Conservation (phyloP, 208 protist species). For the Trypanosomatidae sp. region DNA sequence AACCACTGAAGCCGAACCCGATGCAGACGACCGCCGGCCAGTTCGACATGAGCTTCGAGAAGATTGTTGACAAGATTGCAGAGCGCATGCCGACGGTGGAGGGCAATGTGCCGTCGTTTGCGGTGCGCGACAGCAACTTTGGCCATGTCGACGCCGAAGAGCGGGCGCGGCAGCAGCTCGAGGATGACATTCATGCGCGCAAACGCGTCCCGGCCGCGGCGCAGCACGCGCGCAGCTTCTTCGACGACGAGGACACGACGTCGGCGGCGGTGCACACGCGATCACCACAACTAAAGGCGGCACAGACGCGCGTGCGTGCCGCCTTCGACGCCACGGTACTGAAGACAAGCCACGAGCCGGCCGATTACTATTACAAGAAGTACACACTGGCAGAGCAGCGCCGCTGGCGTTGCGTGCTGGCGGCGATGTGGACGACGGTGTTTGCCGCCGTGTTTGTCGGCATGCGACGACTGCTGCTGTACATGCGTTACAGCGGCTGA, state of each 20-base stretch:
- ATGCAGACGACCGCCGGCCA: slow-evolving; percentile 39
- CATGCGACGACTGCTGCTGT: slow-evolving; percentile 1
- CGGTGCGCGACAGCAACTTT: slow-evolving; percentile 47
- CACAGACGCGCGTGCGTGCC: slow-evolving; percentile 32
- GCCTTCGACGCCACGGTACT: slow-evolving; percentile 48
- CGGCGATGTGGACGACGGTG: slow-evolving; percentile 5
- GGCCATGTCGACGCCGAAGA: slow-evolving; percentile 42
- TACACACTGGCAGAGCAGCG: slow-evolving; percentile 16
- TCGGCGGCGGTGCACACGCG: slow-evolving; percentile 33
- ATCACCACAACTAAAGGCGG: slow-evolving; percentile 49
- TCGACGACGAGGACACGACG: slow-evolving; percentile 42
- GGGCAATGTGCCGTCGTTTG: slow-evolving; percentile 29
- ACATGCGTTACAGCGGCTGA: slow-evolving; percentile 18
- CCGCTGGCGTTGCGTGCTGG: slow-evolving; percentile 7
- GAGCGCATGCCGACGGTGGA: slow-evolving; percentile 40
- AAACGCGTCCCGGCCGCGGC: slow-evolving; percentile 41
- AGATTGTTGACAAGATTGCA: slow-evolving; percentile 52
- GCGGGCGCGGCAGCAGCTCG: too few relatives aligned
- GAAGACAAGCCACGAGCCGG: slow-evolving; percentile 42
- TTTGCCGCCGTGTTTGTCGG: slow-evolving; percentile 3
- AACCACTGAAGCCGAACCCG: slow-evolving; percentile 71
- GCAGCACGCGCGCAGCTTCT: slow-evolving; percentile 55
- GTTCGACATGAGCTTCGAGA: slow-evolving; percentile 77
- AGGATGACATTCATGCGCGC: slow-evolving; percentile 44
- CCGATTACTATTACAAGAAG: slow-evolving; percentile 59